Conservation (phyloP, 1,139 yeast genomes). For the Blastobotrys proliferans region DNA sequence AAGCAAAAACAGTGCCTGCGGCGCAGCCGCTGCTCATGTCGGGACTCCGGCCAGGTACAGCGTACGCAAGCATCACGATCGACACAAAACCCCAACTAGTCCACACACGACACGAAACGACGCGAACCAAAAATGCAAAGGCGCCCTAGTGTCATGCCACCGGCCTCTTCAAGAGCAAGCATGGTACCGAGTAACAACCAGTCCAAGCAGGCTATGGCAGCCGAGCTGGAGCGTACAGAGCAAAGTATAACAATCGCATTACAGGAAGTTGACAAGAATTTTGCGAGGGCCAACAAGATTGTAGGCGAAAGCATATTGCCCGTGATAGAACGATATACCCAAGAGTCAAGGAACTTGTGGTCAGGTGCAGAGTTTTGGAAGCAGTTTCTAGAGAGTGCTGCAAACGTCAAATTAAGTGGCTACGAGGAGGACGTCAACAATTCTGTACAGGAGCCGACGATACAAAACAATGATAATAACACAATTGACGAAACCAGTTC, state of each 20-base stretch:
- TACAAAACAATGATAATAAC: background rate
- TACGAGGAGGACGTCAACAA: slow-evolving; percentile 43
- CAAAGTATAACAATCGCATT: slow-evolving; percentile 75
- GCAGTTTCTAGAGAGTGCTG: slow-evolving; percentile 68
- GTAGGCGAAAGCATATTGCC: slow-evolving; percentile 63
- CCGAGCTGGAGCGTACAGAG: slow-evolving; percentile 68
- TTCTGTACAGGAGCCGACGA: slow-evolving; percentile 6
- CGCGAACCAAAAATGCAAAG: slow-evolving; percentile 4
- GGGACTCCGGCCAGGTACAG: no score
- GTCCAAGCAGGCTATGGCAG: slow-evolving; percentile 27
- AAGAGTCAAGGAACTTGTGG: slow-evolving; percentile 55
- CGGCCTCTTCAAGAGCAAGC: slow-evolving; percentile 12
- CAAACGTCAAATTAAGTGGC: slow-evolving; percentile 59
- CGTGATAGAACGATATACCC: slow-evolving; percentile 53
- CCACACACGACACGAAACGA: background rate
- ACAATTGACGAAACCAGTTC: slow-evolving; percentile 3
- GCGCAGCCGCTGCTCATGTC: no score
- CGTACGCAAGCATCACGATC: background rate
- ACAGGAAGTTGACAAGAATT: slow-evolving; percentile 74
- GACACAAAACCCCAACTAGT: background rate
- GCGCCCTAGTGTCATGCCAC: slow-evolving; percentile 16
- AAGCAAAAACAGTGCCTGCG: no score
- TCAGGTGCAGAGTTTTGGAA: slow-evolving; percentile 63
- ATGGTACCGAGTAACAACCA: slow-evolving; percentile 10
- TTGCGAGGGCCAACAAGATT: slow-evolving; percentile 59